Evolutionary conservation across 2,329 filamentous ascomycete species (phyloP).

Genomic region (Gnomoniopsis smithogilvyi): DNA sequence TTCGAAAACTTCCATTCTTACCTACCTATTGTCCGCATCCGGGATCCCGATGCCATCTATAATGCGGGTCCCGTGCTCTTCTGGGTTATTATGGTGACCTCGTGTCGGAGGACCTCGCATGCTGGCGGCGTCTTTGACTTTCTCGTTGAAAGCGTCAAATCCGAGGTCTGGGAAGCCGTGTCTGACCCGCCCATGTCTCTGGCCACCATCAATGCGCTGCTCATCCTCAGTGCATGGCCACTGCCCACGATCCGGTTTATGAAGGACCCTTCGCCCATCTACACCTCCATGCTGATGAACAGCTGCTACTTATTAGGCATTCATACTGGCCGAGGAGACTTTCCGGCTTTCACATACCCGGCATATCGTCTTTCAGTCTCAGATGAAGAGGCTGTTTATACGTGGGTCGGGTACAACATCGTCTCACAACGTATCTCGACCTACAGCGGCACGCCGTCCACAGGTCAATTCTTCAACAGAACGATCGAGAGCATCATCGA

Average conservation of each 20-base stretch:
- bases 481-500: constrained; percentile 44
- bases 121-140: constrained; percentile 39
- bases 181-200: constrained; percentile 41
- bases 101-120: constrained; percentile 46
- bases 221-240: constrained; percentile 50
- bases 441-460: constrained; percentile 43
- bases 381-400: constrained; percentile 49
- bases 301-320: constrained; percentile 47
- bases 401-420: constrained; percentile 52
- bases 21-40: constrained; percentile 47
- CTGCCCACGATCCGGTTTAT: constrained; percentile 49
- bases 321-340: constrained; percentile 49
- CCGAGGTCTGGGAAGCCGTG: constrained; percentile 43
- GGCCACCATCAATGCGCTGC: constrained; percentile 48
- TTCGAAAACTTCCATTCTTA: constrained; percentile 51
- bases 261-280: constrained; percentile 46
- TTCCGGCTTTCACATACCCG: constrained; percentile 45
- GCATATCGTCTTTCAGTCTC: constrained; percentile 41
- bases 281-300: constrained; percentile 44
- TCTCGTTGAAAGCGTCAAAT: constrained; percentile 43
- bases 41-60: constrained; percentile 50
- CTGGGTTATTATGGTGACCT: constrained; percentile 51
- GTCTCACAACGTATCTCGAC: constrained; percentile 43
- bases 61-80: constrained; percentile 46
- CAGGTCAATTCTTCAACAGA: constrained; percentile 44